Evolutionary conservation across 305 asterid species (phyloP).

Genomic region (Fraxinus platypoda): DNA sequence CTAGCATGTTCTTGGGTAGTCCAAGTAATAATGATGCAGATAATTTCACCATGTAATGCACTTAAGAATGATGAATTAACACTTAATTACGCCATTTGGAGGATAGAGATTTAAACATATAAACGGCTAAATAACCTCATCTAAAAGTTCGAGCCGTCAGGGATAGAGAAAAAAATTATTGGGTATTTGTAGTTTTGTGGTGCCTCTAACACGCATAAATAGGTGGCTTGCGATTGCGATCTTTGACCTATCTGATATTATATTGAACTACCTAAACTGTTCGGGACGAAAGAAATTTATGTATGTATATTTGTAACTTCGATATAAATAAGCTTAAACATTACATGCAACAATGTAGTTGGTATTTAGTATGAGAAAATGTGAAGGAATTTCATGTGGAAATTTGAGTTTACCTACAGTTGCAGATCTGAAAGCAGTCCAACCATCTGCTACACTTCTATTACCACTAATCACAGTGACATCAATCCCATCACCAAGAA

Average conservation of each 20-base stretch:
- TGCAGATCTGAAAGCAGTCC: constrained; percentile 96
- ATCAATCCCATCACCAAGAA: constrained; percentile 80
- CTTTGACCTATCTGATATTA: not conserved
- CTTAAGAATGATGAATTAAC: not conserved
- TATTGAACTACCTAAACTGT: not conserved
- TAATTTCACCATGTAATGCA: not conserved
- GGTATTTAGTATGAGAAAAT: not conserved
- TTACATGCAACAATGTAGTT: not conserved
- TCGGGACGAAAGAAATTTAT: not conserved
- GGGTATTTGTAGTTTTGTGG: not conserved
- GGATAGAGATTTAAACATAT: not conserved
- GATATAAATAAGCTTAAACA: not conserved
- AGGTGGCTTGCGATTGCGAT: not conserved
- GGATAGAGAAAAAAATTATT: too few species aligned
- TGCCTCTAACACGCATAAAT: not conserved
- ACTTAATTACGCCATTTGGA: not conserved
- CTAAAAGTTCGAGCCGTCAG: not conserved
- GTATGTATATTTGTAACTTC: not conserved
- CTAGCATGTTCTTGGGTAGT: not conserved
- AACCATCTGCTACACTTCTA: constrained; percentile 68
- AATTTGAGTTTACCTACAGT: constrained; percentile 61
- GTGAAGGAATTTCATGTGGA: not conserved
- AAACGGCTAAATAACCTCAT: not conserved
- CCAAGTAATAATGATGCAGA: not conserved
- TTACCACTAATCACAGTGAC: constrained; percentile 55